Base-by-base conservation (phyloP, 805 yeast genomes). In the Kazachstania taianensis region DNA sequence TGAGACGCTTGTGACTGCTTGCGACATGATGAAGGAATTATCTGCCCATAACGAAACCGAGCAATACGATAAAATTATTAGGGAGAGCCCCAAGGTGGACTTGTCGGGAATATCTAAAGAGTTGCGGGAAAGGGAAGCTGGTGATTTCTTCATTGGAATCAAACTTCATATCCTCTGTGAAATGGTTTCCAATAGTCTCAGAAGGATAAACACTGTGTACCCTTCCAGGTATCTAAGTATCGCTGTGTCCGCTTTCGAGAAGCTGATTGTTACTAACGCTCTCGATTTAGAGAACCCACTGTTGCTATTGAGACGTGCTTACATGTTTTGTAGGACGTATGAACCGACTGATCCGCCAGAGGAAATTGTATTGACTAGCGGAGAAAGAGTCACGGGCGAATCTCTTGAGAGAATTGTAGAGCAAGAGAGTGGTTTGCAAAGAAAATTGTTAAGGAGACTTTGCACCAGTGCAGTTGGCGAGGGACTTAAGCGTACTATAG, bases 181-280 rank as follows among this genome's bases (percentile, higher is more conserved):
- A 59, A 63, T 85, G 36, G 59, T 82, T 36, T 66, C 62, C 13
- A 64, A 74, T 29, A 71, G 77, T 28, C 53, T 82, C 48, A 72
- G 69, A 43, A 63, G 78, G 39, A 78, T 84, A 41, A 62, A 66
- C 26, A 81, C 94, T 0, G 53, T 73, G 14, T 76, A 78, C 50
- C 96, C 96, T 6, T 81, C 94, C 1, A 73, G 81, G 42, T 86
- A 82, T 50, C 61, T 87, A 32, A 69, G 80, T 1, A 79, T 83
- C 71, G 73, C 78, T 0, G 69, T 77, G 0, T 53, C 80, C 1
- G 66, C 85, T 0, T 54, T 78, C 25, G 58, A 79, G 35, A 74
- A 74, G 33, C 67, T 73, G 23, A 53, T 74, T 12, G 62, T 67
- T 23, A 42, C 53, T 7, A 73, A 75, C 42, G 51, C 59, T 5